phyloP scores from a whole-genome alignment of 2,329 filamentous ascomycete genomes.

The Cordyceps militaris region DNA sequence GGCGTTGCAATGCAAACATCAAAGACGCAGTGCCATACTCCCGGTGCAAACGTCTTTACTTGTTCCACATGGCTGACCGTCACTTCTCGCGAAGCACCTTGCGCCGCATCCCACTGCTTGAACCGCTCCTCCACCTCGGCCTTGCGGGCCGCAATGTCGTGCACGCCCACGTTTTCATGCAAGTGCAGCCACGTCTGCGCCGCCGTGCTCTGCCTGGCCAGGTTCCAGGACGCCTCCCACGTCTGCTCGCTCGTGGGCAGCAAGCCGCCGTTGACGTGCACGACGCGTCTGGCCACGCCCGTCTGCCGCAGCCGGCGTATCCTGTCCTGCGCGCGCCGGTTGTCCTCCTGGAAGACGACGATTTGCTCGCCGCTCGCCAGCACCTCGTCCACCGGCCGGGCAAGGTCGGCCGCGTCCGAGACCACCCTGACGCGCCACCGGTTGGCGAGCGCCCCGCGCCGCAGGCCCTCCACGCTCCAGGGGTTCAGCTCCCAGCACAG shows the following conservation, averaged over 20 bases:
- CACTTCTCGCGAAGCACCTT: constrained; percentile 20
- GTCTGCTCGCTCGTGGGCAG: constrained; percentile 49
- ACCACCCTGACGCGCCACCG: constrained; percentile 57
- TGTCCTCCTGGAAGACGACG: constrained; percentile 63
- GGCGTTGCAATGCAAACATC: constrained; percentile 45
- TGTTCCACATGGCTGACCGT: constrained; percentile 51
- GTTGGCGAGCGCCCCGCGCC: constrained; percentile 65
- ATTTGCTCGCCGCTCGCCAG: constrained; percentile 45
- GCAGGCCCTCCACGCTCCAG: constrained; percentile 77
- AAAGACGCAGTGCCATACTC: constrained; percentile 64
- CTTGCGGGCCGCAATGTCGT: constrained; percentile 41
- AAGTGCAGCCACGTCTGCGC: constrained; percentile 52
- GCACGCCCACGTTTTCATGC: constrained; percentile 56
- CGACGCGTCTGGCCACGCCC: constrained; percentile 32
- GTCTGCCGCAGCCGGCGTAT: constrained; percentile 30
- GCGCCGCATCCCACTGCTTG: constrained; percentile 25
- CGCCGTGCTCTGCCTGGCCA: constrained; percentile 26
- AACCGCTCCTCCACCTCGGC: constrained; percentile 44
- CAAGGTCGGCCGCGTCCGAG: constrained; percentile 28
- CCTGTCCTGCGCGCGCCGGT: constrained; percentile 43
- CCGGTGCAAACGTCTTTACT: constrained; percentile 64
- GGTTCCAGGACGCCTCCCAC: constrained; percentile 46
- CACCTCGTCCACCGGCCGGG: constrained; percentile 30
- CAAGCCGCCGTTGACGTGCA: constrained; percentile 59
- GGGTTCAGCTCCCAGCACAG: constrained; percentile 88